Evolutionary conservation across 768 basidiomycete species (phyloP).

Genomic region (Collybia mongolica): DNA sequence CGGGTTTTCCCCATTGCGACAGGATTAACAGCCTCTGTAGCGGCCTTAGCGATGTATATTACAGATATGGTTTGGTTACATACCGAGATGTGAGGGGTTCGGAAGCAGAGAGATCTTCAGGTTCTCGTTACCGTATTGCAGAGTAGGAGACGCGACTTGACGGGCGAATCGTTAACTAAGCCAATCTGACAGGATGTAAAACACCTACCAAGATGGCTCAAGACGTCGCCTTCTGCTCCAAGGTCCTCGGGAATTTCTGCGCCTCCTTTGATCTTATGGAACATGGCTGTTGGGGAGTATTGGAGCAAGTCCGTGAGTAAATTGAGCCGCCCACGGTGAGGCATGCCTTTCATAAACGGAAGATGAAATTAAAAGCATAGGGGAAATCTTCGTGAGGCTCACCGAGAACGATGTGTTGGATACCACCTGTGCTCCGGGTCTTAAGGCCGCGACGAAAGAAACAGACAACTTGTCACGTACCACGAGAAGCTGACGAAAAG

Average conservation of each 20-base stretch:
- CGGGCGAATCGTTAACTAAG: not conserved
- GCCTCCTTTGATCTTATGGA: constrained; percentile 86
- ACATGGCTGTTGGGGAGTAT: constrained; percentile 65
- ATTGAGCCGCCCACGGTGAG: constrained; percentile 86
- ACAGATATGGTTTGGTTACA: not conserved
- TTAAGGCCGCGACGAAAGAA: too few relatives aligned
- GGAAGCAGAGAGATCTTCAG: constrained; percentile 71
- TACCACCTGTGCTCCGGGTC: constrained; percentile 41
- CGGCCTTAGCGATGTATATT: not conserved
- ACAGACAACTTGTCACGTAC: constrained; percentile 23
- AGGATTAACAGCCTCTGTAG: constrained; percentile 80
- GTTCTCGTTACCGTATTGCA: constrained; percentile 51
- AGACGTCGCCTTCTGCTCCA: constrained; percentile 77
- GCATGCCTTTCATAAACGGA: constrained; percentile 53
- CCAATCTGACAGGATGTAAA: not conserved
- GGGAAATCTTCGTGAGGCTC: constrained; percentile 4
- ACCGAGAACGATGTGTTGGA: constrained; percentile 68
- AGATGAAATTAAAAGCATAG: not conserved
- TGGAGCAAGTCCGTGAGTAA: constrained; percentile 77
- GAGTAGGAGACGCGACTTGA: constrained; percentile 61
- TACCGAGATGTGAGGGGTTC: constrained; percentile 10
- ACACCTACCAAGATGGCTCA: constrained; percentile 74
- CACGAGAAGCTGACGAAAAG: constrained; percentile 63
- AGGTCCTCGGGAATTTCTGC: constrained; percentile 66
- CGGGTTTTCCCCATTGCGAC: constrained; percentile 88